Base-by-base conservation (phyloP, 1,284 basidiomycete species). In the Apiotrichum gamsii region DNA sequence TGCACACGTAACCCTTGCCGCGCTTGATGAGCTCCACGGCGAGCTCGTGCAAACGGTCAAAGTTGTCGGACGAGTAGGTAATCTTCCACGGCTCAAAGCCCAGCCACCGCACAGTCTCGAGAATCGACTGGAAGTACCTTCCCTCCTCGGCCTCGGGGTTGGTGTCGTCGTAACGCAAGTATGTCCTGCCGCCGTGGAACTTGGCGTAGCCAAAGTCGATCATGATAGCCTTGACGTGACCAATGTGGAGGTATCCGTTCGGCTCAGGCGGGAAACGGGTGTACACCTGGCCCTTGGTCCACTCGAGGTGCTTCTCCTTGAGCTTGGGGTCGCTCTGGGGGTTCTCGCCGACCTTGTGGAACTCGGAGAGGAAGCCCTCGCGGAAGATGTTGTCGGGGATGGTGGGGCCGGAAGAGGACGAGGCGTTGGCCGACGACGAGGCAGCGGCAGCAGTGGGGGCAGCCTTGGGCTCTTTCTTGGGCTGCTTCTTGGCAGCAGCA, bases 181-280 rank as follows among this genome's bases (percentile, higher is more conserved):
- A 97, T 59, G 88, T 90, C 62, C 86, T 82, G 24, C 95, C 95
- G 18, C 81, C 80, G 67, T 97, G 80, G 71, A 89, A 83, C 19
- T 90, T 89, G 21, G 95, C 95, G 68, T 90, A 99, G 24, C 95
- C 95, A 72, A 98, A 99, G 74, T 95, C 89, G 59, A 98, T 83
- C 63, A 96, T 95, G 62, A 99, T 97, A 8, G 95, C 94, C 70
- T 98, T 98, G 45, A 93, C 95, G 67, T 98, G 95, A 4, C 91
- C 93, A 51, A 96, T 90, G 70, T 96, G 93, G 39, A 97, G 77
- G 75, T 82, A 97, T 5, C 94, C 94, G 68, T 98, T 98, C 2
- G 95, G 95, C 74, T 99, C 95, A 4, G 95, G 95, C 19, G 95
- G 95, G 76, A 99, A 99, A 31, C 95, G 90, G 8, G 95, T 98